These are phyloP conservation scores for Rubroboletus pulcherrimus DNA, from an alignment of 768 basidiomycete genomes.

Conservation along the genomic window DNA sequence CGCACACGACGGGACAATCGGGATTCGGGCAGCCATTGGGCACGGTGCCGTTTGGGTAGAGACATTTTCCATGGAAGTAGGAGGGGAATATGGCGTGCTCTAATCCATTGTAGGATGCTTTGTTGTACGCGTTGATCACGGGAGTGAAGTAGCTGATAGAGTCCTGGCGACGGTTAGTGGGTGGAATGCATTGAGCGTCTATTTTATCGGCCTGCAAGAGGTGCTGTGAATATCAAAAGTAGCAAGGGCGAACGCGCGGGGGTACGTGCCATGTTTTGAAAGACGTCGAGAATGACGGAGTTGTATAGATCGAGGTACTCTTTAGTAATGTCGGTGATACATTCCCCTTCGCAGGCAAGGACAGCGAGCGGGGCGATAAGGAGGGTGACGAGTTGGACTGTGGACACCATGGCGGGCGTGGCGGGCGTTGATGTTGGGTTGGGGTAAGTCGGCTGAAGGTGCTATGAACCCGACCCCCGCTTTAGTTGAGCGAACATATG, in stretches of 20 bases:
- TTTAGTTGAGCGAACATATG: neutral
- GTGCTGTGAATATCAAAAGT: neutral
- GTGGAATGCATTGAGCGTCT: constrained; percentile 31
- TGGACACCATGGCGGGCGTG: constrained; percentile 18
- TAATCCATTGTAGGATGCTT: constrained; percentile 41
- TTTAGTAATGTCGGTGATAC: constrained; percentile 57
- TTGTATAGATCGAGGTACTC: constrained; percentile 52
- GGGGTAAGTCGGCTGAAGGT: neutral
- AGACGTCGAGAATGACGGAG: constrained; percentile 35
- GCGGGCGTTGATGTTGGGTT: constrained; percentile 8
- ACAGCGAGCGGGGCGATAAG: constrained; percentile 37
- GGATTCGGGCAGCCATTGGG: constrained; percentile 76
- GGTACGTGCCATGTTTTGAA: constrained; percentile 42
- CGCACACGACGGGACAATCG: constrained; percentile 74
- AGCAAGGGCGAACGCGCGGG: neutral
- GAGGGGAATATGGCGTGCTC: constrained; percentile 59
- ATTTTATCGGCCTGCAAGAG: constrained; percentile 35
- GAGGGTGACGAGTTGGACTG: constrained; percentile 21
- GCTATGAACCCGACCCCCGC: neutral
- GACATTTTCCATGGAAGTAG: constrained; percentile 79
- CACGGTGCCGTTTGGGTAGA: constrained; percentile 46
- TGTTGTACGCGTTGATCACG: constrained; percentile 44
- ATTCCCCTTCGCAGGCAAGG: constrained; percentile 66
- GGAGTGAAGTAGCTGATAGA: constrained; percentile 42
- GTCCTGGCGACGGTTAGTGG: constrained; percentile 18